These are phyloP conservation scores for Euphrasia confusa DNA, from an alignment of 257 asterid species.

Conservation along the genomic window DNA sequence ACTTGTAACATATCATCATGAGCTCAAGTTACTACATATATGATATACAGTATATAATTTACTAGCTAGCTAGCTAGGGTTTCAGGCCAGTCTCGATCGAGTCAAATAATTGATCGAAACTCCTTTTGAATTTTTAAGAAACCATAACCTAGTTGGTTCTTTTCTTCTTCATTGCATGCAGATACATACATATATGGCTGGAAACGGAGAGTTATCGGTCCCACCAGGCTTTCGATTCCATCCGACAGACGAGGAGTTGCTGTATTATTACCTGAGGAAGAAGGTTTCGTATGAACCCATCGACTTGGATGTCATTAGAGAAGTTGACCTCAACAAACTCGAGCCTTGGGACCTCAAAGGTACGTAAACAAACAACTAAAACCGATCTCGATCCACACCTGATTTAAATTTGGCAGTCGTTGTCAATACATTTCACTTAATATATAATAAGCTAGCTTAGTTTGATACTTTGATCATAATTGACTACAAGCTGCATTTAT, in stretches of 20 bases:
- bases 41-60: not conserved
- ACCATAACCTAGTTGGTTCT: not conserved
- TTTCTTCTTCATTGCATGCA: not conserved
- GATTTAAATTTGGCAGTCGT: too few relatives aligned
- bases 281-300: constrained; percentile 68
- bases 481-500: too few relatives aligned
- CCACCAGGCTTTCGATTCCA: constrained; percentile 82
- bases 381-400: too few relatives aligned
- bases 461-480: too few relatives aligned
- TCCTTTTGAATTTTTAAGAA: not conserved
- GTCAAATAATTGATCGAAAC: not conserved
- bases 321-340: constrained; percentile 77
- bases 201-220: constrained; percentile 41
- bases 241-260: constrained; percentile 70
- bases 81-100: not conserved
- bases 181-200: constrained; percentile 26
- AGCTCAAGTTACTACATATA: too few relatives aligned
- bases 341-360: constrained; percentile 96
- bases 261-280: constrained; percentile 61
- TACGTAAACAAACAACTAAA: not conserved
- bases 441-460: too few relatives aligned
- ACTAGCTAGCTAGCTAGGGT: not conserved
- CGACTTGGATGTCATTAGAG: constrained; percentile 63
- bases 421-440: not conserved
- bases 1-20: too few relatives aligned